Evolutionary conservation across 2,329 filamentous ascomycete genomes (phyloP).

Genomic region (Dothideomycetes sp.): DNA sequence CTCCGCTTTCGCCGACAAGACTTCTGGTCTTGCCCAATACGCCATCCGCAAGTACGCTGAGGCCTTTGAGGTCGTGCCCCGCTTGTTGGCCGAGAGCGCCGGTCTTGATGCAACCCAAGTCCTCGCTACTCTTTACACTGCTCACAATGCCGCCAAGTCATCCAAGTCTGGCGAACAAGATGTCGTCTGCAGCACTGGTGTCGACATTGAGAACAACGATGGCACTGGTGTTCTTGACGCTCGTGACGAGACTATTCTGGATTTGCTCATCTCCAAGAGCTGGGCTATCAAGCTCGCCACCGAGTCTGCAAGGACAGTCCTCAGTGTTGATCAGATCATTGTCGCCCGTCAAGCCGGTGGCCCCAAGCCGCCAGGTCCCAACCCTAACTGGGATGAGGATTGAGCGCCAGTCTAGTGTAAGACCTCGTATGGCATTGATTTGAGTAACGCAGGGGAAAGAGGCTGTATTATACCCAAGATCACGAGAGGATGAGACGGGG

Average conservation of each 20-base stretch:
- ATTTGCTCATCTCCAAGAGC: conserved; percentile 82
- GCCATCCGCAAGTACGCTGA: conserved; percentile 96
- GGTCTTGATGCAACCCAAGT: conserved; percentile 97
- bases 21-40: conserved; percentile 85
- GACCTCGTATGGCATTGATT: no score
- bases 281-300: conserved; percentile 98
- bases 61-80: conserved; percentile 93
- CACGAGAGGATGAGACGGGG: no score
- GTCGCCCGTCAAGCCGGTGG: conserved; percentile 94
- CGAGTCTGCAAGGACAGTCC: conserved; percentile 83
- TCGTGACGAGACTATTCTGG: conserved; percentile 79
- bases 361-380: conserved; percentile 91
- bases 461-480: no score
- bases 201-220: conserved; percentile 86
- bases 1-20: conserved; percentile 83
- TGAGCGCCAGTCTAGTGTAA: no score
- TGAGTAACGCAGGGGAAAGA: no score
- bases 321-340: conserved; percentile 98
- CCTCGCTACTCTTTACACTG: conserved; percentile 81
- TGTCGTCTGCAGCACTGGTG: conserved; percentile 77
- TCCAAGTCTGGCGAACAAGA: conserved; percentile 24
- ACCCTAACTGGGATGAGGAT: conserved; percentile 69
- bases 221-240: conserved; percentile 75
- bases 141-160: conserved; percentile 55
- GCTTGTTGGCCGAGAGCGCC: conserved; percentile 87